These are phyloP conservation scores for Fusarium camptoceras DNA, from an alignment of 2,329 filamentous ascomycete genomes.

Conservation along the genomic window DNA sequence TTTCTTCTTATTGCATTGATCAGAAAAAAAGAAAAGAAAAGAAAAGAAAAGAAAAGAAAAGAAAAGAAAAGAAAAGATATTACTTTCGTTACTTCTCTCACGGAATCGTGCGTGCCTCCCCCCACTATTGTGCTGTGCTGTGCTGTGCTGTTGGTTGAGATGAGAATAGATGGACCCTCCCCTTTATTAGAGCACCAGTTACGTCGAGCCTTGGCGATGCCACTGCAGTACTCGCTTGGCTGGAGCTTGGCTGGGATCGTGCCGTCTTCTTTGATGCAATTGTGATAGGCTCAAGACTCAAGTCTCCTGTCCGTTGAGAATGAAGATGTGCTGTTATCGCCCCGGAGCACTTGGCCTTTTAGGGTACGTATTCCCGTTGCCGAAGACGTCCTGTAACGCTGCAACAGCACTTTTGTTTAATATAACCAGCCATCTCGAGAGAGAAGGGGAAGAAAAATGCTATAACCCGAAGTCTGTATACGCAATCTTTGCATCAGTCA, in stretches of 20 bases:
- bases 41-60: background rate
- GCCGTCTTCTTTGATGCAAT: conserved; percentile 5
- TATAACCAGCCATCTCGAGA: background rate
- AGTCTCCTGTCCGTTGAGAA: conserved; percentile 19
- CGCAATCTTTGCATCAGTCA: conserved; percentile 10
- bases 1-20: conserved; percentile 9
- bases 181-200: conserved; percentile 24
- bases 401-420: conserved; percentile 21
- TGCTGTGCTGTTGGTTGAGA: background rate
- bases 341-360: conserved; percentile 36
- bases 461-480: conserved; percentile 16
- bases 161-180: background rate
- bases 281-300: conserved; percentile 24
- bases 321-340: conserved; percentile 22
- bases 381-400: conserved; percentile 33
- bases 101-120: background rate
- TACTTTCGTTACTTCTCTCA: conserved; percentile 2
- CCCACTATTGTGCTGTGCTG: background rate
- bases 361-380: conserved; percentile 32
- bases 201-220: conserved; percentile 31
- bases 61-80: too few species aligned
- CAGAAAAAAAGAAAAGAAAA: background rate
- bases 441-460: background rate
- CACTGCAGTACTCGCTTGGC: conserved; percentile 23
- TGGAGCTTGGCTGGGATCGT: conserved; percentile 1